phyloP scores from a whole-genome alignment of 257 asterid species.

The Solanum habrochaites region DNA sequence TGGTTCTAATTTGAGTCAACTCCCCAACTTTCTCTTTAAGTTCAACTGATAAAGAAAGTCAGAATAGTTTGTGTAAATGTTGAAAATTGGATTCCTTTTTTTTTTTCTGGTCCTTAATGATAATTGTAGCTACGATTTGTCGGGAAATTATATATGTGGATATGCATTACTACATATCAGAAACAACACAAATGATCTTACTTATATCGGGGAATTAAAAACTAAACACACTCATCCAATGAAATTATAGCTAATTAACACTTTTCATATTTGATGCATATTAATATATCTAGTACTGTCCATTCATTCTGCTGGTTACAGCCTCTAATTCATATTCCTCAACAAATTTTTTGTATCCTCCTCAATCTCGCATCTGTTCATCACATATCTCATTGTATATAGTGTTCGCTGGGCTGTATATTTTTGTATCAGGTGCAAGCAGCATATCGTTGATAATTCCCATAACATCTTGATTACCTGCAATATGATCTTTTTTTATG shows the following conservation, averaged over 20 bases:
- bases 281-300: too few relatives aligned
- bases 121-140: background rate
- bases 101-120: background rate
- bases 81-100: background rate
- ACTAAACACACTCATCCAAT: too few relatives aligned
- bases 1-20: background rate
- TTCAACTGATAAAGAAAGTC: too few relatives aligned
- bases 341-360: background rate
- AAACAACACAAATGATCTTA: background rate
- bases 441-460: background rate
- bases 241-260: too few relatives aligned
- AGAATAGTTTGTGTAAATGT: background rate
- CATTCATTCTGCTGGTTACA: background rate
- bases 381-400: background rate
- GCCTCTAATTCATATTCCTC: too few relatives aligned
- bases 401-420: background rate
- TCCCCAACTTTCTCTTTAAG: background rate
- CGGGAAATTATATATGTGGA: background rate
- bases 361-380: background rate
- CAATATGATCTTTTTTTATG: background rate
- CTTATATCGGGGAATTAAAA: too few relatives aligned
- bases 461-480: background rate
- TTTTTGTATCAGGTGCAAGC: background rate
- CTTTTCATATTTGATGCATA: too few relatives aligned
- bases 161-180: background rate